These are phyloP conservation scores for Isatis tinctoria DNA, from an alignment of 345 rosid species.

Conservation along the genomic window DNA sequence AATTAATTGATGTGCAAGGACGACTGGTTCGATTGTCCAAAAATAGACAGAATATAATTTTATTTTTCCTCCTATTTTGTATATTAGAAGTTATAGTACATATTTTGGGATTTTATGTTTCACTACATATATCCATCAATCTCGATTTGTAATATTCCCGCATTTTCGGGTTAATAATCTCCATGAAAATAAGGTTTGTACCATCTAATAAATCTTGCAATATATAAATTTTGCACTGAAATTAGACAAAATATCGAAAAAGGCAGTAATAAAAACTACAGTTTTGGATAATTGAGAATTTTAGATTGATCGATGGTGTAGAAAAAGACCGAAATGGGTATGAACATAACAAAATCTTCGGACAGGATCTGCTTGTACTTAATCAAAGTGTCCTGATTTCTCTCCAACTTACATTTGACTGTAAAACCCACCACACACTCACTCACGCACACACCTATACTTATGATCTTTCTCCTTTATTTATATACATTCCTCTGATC, in stretches of 20 bases:
- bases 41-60: not conserved
- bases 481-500: not conserved
- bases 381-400: conserved; percentile 20
- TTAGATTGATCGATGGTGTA: not conserved
- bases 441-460: conserved; percentile 9
- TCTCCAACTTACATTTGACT: conserved; percentile 34
- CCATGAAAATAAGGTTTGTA: not conserved
- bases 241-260: not conserved
- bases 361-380: conserved; percentile 27
- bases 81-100: not conserved
- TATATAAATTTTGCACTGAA: not conserved
- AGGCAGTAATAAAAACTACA: not conserved
- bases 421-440: conserved; percentile 33
- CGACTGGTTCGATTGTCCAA: conserved; percentile 18
- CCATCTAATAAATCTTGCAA: not conserved
- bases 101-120: not conserved
- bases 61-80: not conserved
- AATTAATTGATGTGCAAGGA: not conserved
- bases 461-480: not conserved
- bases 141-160: not conserved
- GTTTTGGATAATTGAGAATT: not conserved
- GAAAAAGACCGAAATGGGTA: not conserved
- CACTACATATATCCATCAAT: not conserved
- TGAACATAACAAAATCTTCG: conserved; percentile 13
- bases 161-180: not conserved